Evolutionary conservation across 2,329 filamentous ascomycete species (phyloP).

Genomic region (Alternaria burnsii): DNA sequence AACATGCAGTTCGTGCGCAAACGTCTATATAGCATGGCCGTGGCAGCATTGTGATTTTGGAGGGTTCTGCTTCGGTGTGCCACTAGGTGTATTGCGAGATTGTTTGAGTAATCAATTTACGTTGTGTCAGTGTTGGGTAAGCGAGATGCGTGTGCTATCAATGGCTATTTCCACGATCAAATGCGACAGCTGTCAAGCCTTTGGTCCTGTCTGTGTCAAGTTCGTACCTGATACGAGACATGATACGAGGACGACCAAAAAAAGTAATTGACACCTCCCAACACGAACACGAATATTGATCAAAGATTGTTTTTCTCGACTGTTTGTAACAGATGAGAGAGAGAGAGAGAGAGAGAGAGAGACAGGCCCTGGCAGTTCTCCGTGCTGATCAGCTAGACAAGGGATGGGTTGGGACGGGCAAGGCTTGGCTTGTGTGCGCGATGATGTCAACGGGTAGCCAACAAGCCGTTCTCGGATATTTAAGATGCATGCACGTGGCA

Average conservation of each 20-base stretch:
- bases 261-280: neutral
- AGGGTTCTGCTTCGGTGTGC: no score
- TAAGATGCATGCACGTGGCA: neutral
- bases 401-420: neutral
- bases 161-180: neutral
- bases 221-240: neutral
- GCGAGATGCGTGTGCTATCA: neutral
- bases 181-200: slow-evolving; percentile 6
- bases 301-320: neutral
- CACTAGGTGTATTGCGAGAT: neutral
- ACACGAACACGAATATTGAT: neutral
- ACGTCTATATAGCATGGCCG: neutral
- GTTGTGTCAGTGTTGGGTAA: neutral
- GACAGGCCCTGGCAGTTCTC: neutral
- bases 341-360: neutral
- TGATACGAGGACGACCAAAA: neutral
- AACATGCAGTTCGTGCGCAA: neutral
- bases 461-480: neutral
- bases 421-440: slow-evolving; percentile 9
- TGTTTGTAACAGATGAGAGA: neutral
- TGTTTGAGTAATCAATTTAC: neutral
- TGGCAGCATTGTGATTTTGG: neutral
- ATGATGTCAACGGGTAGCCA: slow-evolving; percentile 22
- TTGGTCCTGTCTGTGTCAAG: neutral
- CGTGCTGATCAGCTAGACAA: neutral